Evolutionary conservation across 768 basidiomycete genomes (phyloP), one percentile per base, ranked within the genome.

Genomic region (Russula foetens): DNA sequence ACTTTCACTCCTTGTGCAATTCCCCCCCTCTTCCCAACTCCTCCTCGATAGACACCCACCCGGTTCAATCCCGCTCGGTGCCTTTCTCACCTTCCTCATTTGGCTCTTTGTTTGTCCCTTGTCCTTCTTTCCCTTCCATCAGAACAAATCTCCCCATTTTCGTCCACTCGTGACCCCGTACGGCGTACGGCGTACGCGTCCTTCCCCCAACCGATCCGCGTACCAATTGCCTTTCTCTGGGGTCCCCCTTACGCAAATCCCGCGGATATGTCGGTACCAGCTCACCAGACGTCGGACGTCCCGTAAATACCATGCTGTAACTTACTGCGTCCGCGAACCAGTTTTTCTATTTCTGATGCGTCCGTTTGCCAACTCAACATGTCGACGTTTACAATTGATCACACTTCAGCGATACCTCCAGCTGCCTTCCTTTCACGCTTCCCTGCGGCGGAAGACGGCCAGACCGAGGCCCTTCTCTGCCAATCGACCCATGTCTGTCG

Each of bases 81-180:
- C 61, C 56, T 58, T 53, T 35, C 28, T n/a, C 14, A 43, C 44
- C 41, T 52, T 56, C 61, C 61, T 58, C 33, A 31, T 62, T 53
- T 2, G 56, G 61, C 1, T 39, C 4, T 47, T 62, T 4, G 61
- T 53, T 62, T 62, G 51, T 61, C 19, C 45, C 45, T 45, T 35
- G 47, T 35, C 46, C 41, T 39, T 7, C 7, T 19, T 15, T 8
- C 38, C 55, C 35, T 62, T 48, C 45, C 28, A 62, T 62, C 61
- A 62, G 61, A 62, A 62, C 61, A 62, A 62, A 1, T 9, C 35
- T 23, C 38, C 24, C 61, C 56, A 33, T 58, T 62, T 62, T 29
- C 35, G 56, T 47, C 28, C 39, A 15, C 39, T 21, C 35, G 14
- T 35, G 6, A 35, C 35, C 8, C 35, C n/a, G n/a, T 35, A 35